A percentile compares a stretch with the other conserved stretches of the same genome.
Conservation (phyloP, 495 filamentous ascomycete species). For the Penicillium waksmanii region DNA sequence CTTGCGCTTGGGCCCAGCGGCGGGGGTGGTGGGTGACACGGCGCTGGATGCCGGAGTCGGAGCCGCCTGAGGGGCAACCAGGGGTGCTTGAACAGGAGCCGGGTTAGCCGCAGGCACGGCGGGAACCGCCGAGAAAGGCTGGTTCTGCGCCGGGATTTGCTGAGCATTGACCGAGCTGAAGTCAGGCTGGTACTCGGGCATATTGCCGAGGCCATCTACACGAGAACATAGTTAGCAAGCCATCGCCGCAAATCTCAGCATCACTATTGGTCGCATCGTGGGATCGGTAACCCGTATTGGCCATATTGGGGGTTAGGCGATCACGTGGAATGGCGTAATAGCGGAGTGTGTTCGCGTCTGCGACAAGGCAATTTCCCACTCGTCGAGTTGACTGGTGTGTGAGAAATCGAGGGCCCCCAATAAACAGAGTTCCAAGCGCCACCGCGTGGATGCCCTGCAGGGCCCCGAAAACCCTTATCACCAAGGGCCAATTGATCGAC, state of each 20-base stretch:
- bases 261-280: conserved; percentile 12
- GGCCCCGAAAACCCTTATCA: conserved; percentile 8
- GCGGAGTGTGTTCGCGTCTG: conserved; percentile 30
- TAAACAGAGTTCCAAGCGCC: conserved; percentile 13
- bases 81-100: conserved; percentile 29
- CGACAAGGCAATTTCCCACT: conserved; percentile 22
- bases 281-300: conserved; percentile 15
- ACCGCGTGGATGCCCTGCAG: conserved; percentile 27
- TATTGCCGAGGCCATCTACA: conserved; percentile 42
- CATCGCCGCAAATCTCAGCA: conserved; percentile 8
- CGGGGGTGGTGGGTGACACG: conserved; percentile 20
- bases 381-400: neutral
- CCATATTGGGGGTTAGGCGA: conserved; percentile 3
- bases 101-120: conserved; percentile 26
- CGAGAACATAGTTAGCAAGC: conserved; percentile 20
- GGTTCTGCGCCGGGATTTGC: conserved; percentile 32
- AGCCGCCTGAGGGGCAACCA: conserved; percentile 23
- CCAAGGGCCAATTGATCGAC: conserved; percentile 12
- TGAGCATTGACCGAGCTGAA: conserved; percentile 34
- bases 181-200: conserved; percentile 39
- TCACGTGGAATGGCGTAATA: conserved; percentile 53
- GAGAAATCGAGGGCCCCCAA: neutral
- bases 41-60: conserved; percentile 25
- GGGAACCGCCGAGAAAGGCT: conserved; percentile 32
- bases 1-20: conserved; percentile 45